Evolutionary conservation across 768 basidiomycete genomes (phyloP), one percentile per base, ranked within the genome.

Genomic region (Tricholoma hemisulphureum): DNA sequence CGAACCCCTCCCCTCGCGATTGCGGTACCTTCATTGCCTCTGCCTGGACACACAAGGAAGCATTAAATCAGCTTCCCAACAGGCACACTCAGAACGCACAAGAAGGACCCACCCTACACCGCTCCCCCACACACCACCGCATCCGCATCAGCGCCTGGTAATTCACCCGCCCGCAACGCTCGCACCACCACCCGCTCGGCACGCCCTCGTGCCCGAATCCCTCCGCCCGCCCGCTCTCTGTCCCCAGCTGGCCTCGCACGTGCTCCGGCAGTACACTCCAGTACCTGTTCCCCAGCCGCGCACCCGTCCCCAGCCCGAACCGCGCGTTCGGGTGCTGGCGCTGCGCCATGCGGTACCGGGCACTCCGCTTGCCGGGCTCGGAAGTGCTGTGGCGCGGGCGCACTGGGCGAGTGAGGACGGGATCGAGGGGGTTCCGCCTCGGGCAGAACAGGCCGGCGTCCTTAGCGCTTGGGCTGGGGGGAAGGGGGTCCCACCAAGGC

Each of bases 171-270:
- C 83, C 82, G 56, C 83, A 84, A 0, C 59, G 51, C 2, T 23
- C 56, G 58, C 83, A 84, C 57, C 73, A 76, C 82, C 82, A 85
- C 6, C 83, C 83, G 2, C 61, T 61, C 28, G 75, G 78, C 52
- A 83, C 74, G 2, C 63, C 67, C 34, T 71, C 73, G 29, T 74
- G n/a, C 16, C 46, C 46, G 16, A 48, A 48, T n/a, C 46, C 46
- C 46, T 48, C 14, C 6, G 26, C 24, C 46, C 46, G 28, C 74
- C 28, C 67, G 52, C n/a, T 66, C 60, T 24, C 59, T 61, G 20
- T 58, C 58, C 18, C 68, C 67, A 32, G 68, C 32, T 60, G 37
- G 51, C 50, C 60, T 11, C 51, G 51, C 37, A 14, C 6, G 37
- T 62, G 52, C 0, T 55, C n/a, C 2, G 60, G 56, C 8, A 41